Base-by-base conservation (phyloP, 1,284 basidiomycete genomes). In the Rhodotorula mucilaginosa region DNA sequence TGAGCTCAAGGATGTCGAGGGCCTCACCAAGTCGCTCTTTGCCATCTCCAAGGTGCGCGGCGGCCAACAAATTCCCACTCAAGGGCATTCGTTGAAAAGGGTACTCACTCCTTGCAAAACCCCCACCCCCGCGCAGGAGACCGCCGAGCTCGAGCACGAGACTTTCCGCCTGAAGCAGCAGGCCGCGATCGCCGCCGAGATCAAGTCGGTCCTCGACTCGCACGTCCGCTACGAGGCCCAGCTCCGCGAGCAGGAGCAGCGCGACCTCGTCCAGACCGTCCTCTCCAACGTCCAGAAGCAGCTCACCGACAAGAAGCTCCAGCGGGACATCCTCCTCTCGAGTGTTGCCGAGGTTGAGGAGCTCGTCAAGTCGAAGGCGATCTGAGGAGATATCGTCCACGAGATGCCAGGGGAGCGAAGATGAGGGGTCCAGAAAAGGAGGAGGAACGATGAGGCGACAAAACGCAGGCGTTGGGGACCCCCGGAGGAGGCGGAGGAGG, bases 191-290 rank as follows among this genome's bases (percentile, higher is more conserved):
- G 89, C 94, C 52, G 77, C 89, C 64, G 97, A 99, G 85, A 86
- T 97, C 82, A 99, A 98, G 86, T 79, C 89, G 52, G 95, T 99
- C 52, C 88, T 99, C 71, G 97, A 99, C 86, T 92, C 90, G 81
- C 98, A 96, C 95, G 95, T 96, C 72, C 91, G 96, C 80, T 95
- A 88, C 84, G 96, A 99, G 86, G 94, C 97, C 81, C 92, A 95
- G 83, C 86, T 89, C 81, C 93, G 97, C 85, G 95, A 99, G 86
- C 90, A 87, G 80, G 93, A 99, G 85, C 97, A 99, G 87, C 86
- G 87, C 49, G 90, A 92, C 67, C 88, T 99, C 67, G 90, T 93
- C 75, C 89, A 90, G 86, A 84, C 86, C 69, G 90, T 99, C 80
- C 90, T 96, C 78, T 87, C 88, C 77, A 93, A 91, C 82, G 93